Evolutionary conservation across 345 rosid species (phyloP).

Genomic region (Brassica carinata): DNA sequence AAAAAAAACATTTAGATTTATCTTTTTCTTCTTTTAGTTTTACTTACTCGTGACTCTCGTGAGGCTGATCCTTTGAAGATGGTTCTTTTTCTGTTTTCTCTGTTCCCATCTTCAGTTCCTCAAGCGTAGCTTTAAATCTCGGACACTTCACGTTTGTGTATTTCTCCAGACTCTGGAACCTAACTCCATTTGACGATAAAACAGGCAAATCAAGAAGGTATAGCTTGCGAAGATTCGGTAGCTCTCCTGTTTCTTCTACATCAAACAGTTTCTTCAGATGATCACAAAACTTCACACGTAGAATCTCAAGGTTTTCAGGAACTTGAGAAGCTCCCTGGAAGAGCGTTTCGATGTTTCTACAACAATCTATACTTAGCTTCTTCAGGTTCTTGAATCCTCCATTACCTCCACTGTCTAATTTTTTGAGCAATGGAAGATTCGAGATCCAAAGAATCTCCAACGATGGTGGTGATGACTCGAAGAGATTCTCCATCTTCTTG

Average conservation of each 20-base stretch:
- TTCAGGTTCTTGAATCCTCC: conserved; percentile 45
- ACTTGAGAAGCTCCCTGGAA: conserved; percentile 20
- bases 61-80: conserved; percentile 1
- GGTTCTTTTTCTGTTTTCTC: background rate
- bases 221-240: conserved; percentile 37
- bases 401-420: conserved; percentile 14
- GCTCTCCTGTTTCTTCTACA: background rate
- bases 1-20: background rate
- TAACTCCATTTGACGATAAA: conserved; percentile 29
- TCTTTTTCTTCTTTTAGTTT: background rate
- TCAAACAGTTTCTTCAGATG: conserved; percentile 37
- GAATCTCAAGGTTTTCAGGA: conserved; percentile 30
- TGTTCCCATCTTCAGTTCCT: conserved; percentile 6
- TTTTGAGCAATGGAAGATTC: conserved; percentile 43
- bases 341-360: conserved; percentile 41
- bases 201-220: conserved; percentile 49
- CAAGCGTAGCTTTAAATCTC: background rate
- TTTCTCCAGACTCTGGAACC: background rate
- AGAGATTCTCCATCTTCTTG: conserved; percentile 33
- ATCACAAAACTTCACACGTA: conserved; percentile 37
- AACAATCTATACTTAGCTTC: conserved; percentile 50
- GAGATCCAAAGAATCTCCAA: conserved; percentile 52
- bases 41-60: background rate
- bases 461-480: background rate
- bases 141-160: conserved; percentile 22